Base-by-base conservation (phyloP, 495 filamentous ascomycete genomes). In the Echria macrotheca region DNA sequence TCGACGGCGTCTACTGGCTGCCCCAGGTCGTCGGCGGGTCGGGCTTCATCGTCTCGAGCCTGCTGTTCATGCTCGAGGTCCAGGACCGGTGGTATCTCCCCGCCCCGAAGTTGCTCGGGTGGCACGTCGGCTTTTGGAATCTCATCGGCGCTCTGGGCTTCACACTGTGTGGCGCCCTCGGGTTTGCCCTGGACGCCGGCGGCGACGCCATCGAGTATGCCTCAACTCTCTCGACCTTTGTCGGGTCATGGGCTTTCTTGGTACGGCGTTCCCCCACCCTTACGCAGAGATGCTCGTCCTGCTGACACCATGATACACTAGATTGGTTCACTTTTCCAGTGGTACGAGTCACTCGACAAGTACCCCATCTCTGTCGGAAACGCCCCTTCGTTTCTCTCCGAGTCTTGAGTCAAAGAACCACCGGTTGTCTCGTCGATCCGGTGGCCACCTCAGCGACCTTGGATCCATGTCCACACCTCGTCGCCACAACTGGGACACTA, bases 161-260 rank as follows among this genome's bases (percentile, higher is more conserved):
- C 54, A 86, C 81, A 24, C 64, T 86, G 1, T 83, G 79, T 58
- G 82, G 84, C 21, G 80, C 77, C 10, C 67, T 85, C 45, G 85
- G 85, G 4, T 79, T 76, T 31, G 61, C 15, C n/a, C n/a, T n/a
- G n/a, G n/a, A n/a, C 11, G 42, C 29, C 0, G 8, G 12, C 15
- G 40, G 45, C 7, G 70, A 70, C n/a, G 72, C 76, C 36, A 68
- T 75, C 11, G 67, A 74, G 37, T 85, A 84, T 53, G 75, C 84
- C 51, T 63, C 75, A 6, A 67, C 61, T 7, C 59, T 82, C 43
- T 72, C 77, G 26, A 86, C 83, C 0, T 86, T 87, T 53, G 81
- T 83, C 73, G 84, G 83, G 0, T 78, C 73, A 4, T 85, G 80
- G 80, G 81, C 81, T 21, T 87, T 86, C 52, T 67, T 87, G 60